Percentiles rank a stretch among this genome's conserved stretches.
phyloP scores from a whole-genome alignment of 331 rosid species.

The Telfairia occidentalis region DNA sequence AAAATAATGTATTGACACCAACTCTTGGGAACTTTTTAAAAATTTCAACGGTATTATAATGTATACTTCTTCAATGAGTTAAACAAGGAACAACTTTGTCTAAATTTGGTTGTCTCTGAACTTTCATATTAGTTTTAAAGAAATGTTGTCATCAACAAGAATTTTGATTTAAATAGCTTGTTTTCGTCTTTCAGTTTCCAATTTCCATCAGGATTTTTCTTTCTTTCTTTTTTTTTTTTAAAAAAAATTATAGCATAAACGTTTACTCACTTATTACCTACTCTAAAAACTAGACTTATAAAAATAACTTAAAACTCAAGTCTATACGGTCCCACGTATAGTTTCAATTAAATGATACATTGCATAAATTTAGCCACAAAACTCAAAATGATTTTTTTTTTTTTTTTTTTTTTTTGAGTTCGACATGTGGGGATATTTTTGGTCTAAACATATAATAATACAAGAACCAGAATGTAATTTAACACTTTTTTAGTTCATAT shows the following conservation, averaged over 20 bases:
- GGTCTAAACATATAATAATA: background rate
- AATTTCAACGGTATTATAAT: background rate
- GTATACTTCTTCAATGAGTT: background rate
- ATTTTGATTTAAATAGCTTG: background rate
- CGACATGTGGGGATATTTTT: no score
- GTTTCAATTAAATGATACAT: background rate
- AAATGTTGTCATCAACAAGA: background rate
- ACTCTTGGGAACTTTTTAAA: background rate
- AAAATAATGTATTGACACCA: background rate
- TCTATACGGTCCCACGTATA: background rate
- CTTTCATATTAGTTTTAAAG: background rate
- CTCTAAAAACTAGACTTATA: background rate
- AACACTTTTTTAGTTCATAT: background rate
- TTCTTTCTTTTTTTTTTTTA: background rate
- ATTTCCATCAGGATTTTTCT: no score
- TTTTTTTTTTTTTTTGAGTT: no score
- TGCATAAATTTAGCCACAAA: background rate
- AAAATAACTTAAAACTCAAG: background rate
- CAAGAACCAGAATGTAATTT: background rate
- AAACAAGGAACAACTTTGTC: background rate
- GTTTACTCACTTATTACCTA: background rate
- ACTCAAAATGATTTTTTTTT: background rate
- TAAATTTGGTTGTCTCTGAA: background rate
- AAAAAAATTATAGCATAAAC: no score
- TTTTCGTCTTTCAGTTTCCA: background rate